phyloP scores from a whole-genome alignment of 2,329 filamentous ascomycete species.

The Mollisia scopiformis region DNA sequence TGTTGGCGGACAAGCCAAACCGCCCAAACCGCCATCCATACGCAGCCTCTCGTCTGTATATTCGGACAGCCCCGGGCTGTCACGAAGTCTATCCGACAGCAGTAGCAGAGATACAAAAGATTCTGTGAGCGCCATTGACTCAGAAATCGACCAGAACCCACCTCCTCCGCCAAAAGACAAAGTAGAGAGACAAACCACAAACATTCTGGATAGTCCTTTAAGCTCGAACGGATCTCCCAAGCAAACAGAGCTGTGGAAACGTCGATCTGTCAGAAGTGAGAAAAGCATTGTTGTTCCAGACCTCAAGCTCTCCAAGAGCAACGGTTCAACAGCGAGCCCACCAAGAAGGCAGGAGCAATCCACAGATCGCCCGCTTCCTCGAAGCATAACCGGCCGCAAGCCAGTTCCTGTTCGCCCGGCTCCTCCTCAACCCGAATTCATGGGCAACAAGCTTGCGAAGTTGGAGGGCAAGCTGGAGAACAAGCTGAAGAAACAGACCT shows the following conservation, averaged over 20 bases:
- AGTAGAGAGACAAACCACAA: conserved; percentile 12
- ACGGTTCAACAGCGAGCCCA: conserved; percentile 35
- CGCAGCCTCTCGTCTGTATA: conserved; percentile 31
- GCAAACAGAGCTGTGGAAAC: conserved; percentile 34
- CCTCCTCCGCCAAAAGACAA: conserved; percentile 29
- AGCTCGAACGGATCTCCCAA: conserved; percentile 27
- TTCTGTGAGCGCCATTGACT: conserved; percentile 30
- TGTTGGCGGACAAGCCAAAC: conserved; percentile 24
- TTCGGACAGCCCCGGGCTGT: conserved; percentile 29
- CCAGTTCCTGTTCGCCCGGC: conserved; percentile 32
- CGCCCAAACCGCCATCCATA: conserved; percentile 22
- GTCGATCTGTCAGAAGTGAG: conserved; percentile 32
- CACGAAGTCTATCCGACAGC: conserved; percentile 25
- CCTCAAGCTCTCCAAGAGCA: conserved; percentile 34
- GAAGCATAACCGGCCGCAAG: conserved; percentile 26
- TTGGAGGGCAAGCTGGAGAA: conserved; percentile 30
- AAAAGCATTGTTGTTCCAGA: conserved; percentile 31
- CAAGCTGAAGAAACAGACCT: conserved; percentile 23
- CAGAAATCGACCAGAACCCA: conserved; percentile 25
- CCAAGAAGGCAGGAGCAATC: conserved; percentile 24
- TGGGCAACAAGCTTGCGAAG: conserved; percentile 36
- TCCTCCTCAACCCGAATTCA: conserved; percentile 33
- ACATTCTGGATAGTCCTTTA: conserved; percentile 21
- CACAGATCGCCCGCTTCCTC: conserved; percentile 22
- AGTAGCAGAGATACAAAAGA: conserved; percentile 27